These are phyloP conservation scores for Colletotrichum tofieldiae DNA, from an alignment of 2,329 filamentous ascomycete species.

Conservation along the genomic window DNA sequence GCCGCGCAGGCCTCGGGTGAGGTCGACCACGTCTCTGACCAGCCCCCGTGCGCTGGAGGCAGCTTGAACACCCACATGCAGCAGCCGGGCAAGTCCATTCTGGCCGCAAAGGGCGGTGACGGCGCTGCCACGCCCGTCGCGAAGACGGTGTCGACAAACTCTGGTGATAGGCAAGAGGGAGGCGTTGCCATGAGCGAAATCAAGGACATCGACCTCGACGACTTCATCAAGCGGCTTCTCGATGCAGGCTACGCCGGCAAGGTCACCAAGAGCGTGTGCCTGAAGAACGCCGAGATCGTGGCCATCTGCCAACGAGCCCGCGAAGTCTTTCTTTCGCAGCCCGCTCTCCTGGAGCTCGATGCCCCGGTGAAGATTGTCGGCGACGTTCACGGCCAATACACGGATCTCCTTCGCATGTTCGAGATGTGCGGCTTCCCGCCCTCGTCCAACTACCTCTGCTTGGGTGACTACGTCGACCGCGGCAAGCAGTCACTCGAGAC, in stretches of 20 bases:
- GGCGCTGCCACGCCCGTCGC: conserved; percentile 78
- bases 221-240: conserved; percentile 94
- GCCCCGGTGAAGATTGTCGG: conserved; percentile 98
- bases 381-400: conserved; percentile 97
- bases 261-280: conserved; percentile 95
- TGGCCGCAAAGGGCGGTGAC: conserved; percentile 79
- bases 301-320: conserved; percentile 92
- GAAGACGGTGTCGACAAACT: conserved; percentile 45
- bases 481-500: conserved; percentile 97
- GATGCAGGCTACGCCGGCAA: conserved; percentile 97
- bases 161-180: conserved; percentile 61
- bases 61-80: conserved; percentile 72
- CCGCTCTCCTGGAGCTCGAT: conserved; percentile 90
- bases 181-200: conserved; percentile 89
- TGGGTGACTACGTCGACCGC: conserved; percentile 96
- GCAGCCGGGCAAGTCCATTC: conserved; percentile 88
- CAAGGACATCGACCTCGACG: conserved; percentile 94
- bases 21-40: conserved; percentile 94
- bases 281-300: conserved; percentile 97
- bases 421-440: conserved; percentile 99
- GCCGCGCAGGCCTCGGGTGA: conserved; percentile 90
- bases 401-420: conserved; percentile 95
- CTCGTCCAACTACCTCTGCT: conserved; percentile 90
- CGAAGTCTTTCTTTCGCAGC: conserved; percentile 92
- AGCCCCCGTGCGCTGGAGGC: conserved; percentile 80